Conservation (phyloP, 139 green algal species). For the Desmodesmus armatus region DNA sequence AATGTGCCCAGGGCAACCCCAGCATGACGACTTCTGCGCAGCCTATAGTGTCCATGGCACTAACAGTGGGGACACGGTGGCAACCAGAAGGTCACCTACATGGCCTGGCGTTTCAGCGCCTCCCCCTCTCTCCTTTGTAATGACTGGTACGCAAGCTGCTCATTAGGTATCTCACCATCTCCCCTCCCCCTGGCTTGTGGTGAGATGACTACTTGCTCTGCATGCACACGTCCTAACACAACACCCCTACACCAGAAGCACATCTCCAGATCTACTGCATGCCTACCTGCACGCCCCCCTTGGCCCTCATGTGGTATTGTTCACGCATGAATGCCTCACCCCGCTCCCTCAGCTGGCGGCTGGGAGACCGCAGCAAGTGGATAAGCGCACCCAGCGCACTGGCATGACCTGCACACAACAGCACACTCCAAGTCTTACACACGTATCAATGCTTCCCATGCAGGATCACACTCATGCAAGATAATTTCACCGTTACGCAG, state of each 20-base stretch:
- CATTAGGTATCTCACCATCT: background rate
- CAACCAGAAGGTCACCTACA: no score
- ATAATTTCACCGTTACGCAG: background rate
- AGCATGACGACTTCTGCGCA: no score
- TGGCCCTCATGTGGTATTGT: constrained; percentile 24
- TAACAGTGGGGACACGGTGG: no score
- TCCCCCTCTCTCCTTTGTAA: no score
- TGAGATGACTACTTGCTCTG: no score
- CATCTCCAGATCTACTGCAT: background rate
- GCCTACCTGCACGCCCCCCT: background rate
- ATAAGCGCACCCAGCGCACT: constrained; percentile 9
- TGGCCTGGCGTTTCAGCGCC: no score
- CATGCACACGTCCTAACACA: no score
- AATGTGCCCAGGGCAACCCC: no score
- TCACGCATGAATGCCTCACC: constrained; percentile 16
- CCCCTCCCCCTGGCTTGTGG: background rate
- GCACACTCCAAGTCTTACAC: no score
- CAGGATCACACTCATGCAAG: background rate
- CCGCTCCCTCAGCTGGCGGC: background rate
- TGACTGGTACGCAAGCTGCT: background rate
- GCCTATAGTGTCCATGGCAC: no score
- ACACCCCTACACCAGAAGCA: background rate
- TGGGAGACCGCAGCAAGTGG: constrained; percentile 35
- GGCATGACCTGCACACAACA: background rate
- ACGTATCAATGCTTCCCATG: background rate